Conservation (phyloP, 768 basidiomycete species). For the Trametes villosa region DNA sequence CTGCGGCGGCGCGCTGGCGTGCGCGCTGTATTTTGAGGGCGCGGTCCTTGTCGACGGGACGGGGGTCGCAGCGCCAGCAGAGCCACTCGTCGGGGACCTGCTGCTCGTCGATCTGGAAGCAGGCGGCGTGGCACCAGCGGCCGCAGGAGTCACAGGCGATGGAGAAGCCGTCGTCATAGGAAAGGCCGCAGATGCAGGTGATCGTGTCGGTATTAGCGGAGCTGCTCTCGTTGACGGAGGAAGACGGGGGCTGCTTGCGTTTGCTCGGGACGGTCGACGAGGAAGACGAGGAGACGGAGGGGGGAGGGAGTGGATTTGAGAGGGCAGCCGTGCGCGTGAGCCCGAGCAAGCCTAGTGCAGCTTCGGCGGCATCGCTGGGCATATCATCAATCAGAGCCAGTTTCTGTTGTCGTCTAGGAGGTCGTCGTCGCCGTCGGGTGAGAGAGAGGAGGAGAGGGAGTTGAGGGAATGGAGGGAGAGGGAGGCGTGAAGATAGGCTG, state of each 20-base stretch:
- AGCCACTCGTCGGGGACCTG: constrained; percentile 74
- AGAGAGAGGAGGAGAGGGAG: background rate
- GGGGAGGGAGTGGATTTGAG: constrained; percentile 28
- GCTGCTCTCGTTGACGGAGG: constrained; percentile 24
- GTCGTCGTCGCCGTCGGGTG: background rate
- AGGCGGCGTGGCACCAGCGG: constrained; percentile 84
- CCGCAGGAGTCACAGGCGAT: constrained; percentile 85
- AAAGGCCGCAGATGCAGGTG: constrained; percentile 74
- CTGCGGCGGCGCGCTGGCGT: constrained; percentile 40
- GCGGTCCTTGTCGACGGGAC: constrained; percentile 50
- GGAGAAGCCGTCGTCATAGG: constrained; percentile 81
- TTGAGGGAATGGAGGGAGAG: background rate
- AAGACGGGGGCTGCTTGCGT: constrained; percentile 33
- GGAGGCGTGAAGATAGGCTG: background rate
- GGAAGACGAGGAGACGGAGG: constrained; percentile 35
- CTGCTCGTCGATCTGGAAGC: constrained; percentile 65
- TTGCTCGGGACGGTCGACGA: constrained; percentile 46
- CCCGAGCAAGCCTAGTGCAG: constrained; percentile 59
- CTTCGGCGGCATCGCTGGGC: constrained; percentile 62
- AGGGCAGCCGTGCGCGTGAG: constrained; percentile 45
- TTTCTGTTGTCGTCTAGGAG: background rate
- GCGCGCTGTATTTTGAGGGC: constrained; percentile 51
- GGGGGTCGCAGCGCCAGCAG: constrained; percentile 71
- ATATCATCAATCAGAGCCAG: constrained; percentile 30
- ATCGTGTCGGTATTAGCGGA: constrained; percentile 49